phyloP scores from a whole-genome alignment of 257 asterid species.

The Nicotiana obtusifolia region DNA sequence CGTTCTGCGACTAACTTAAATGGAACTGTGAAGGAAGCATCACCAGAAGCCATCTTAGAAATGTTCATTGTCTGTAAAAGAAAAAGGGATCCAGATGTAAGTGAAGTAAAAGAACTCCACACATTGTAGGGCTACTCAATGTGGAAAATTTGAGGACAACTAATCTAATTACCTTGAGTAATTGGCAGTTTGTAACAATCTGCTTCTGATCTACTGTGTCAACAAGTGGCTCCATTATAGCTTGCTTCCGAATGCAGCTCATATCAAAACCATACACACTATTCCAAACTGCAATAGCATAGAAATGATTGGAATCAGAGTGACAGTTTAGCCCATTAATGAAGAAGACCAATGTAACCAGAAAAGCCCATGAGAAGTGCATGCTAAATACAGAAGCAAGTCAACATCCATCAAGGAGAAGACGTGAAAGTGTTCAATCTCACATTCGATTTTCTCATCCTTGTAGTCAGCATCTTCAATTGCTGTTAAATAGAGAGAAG shows the following conservation, averaged over 20 bases:
- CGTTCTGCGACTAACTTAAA: constrained; percentile 91
- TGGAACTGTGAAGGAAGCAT: constrained; percentile 90
- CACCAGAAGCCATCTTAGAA: constrained; percentile 79
- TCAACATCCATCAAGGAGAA: constrained; percentile 15
- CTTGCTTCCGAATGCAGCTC: constrained; percentile 93
- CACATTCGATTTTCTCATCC: constrained; percentile 94
- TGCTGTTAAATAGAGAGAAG: constrained; percentile 76
- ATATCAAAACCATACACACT: constrained; percentile 86
- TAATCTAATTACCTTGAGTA: constrained; percentile 59
- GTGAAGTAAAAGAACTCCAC: background rate
- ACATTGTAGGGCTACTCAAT: background rate
- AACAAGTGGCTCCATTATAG: constrained; percentile 85
- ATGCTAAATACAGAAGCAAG: constrained; percentile 6
- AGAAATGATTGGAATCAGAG: background rate
- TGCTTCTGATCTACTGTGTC: constrained; percentile 87
- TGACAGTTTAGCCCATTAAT: background rate
- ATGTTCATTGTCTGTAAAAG: constrained; percentile 81
- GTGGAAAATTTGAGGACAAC: background rate
- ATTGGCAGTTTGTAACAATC: constrained; percentile 75
- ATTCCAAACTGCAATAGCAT: constrained; percentile 61
- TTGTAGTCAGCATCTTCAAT: constrained; percentile 97
- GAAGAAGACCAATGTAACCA: background rate
- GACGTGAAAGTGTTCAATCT: constrained; percentile 25
- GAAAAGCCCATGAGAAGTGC: background rate
- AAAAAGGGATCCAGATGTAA: background rate